A percentile compares a stretch with the other conserved stretches of the same genome.
Conservation (phyloP, 306 rosid genomes). For the Cicer chorassanicum region DNA sequence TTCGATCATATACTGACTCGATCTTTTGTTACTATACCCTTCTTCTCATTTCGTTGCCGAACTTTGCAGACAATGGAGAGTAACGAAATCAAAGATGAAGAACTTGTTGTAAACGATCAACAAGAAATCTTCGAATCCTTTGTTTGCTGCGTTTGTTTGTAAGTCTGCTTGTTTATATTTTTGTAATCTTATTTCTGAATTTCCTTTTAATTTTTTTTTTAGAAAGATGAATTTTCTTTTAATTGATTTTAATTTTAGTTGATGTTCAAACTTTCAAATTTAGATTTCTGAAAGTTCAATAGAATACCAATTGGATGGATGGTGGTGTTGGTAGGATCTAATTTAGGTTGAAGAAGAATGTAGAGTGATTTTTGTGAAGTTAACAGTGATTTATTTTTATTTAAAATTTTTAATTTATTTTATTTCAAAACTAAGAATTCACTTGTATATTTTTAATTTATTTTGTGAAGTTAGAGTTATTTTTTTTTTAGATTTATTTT, state of each 20-base stretch:
- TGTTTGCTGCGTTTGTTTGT: constrained; percentile 79
- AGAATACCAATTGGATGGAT: background rate
- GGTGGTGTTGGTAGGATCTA: background rate
- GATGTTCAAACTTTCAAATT: constrained; percentile 1
- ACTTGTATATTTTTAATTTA: too few relatives aligned
- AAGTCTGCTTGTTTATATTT: constrained; percentile 25
- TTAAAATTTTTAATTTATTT: background rate
- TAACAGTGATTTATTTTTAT: background rate
- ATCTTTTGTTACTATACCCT: background rate
- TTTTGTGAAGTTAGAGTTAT: constrained; percentile 6
- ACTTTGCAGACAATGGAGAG: constrained; percentile 23
- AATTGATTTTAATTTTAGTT: background rate
- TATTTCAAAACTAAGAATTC: background rate
- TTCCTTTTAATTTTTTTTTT: too few relatives aligned
- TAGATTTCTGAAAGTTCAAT: background rate
- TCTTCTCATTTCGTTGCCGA: background rate
- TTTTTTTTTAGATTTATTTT: background rate
- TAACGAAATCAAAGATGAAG: constrained; percentile 41
- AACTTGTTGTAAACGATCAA: constrained; percentile 23
- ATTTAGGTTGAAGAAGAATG: constrained; percentile 2
- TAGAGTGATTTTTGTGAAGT: constrained; percentile 9
- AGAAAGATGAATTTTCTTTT: background rate
- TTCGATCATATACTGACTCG: background rate
- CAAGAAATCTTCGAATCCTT: constrained; percentile 59
- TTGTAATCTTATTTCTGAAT: background rate